Evolutionary conservation across 345 rosid species (phyloP).

Genomic region (Rhizophora apiculata): DNA sequence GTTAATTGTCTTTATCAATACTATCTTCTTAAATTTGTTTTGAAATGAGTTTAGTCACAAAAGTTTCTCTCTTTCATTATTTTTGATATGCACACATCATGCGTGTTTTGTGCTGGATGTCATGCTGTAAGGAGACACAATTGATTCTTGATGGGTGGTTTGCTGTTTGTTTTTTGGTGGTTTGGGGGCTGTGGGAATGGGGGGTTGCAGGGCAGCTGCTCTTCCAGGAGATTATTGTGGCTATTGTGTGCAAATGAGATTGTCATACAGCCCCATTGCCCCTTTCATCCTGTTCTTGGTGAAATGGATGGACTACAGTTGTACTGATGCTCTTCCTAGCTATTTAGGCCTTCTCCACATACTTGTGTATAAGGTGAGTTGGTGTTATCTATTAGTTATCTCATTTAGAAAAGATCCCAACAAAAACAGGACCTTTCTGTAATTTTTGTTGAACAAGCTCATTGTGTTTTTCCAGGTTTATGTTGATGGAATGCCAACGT

Average conservation of each 20-base stretch:
- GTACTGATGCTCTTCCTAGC: constrained; percentile 52
- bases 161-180: too few relatives aligned
- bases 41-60: not conserved
- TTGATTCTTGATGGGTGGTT: not conserved
- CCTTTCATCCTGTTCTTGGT: constrained; percentile 51
- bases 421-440: not conserved
- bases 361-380: constrained; percentile 53
- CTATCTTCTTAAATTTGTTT: not conserved
- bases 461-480: constrained; percentile 38
- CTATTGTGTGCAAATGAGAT: constrained; percentile 50
- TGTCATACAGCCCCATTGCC: constrained; percentile 59
- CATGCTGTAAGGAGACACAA: not conserved
- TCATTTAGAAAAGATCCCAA: too few relatives aligned
- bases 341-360: constrained; percentile 55
- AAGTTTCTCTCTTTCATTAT: constrained; percentile 1
- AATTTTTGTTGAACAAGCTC: not conserved
- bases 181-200: constrained; percentile 6
- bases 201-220: constrained; percentile 51
- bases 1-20: not conserved
- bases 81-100: not conserved
- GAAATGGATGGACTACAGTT: constrained; percentile 70
- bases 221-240: constrained; percentile 54
- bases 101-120: not conserved
- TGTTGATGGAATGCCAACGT: constrained; percentile 53
- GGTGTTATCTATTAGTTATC: too few relatives aligned